phyloP scores from a whole-genome alignment of 78 protist genomes.

The Cavenderia fasciculata region DNA sequence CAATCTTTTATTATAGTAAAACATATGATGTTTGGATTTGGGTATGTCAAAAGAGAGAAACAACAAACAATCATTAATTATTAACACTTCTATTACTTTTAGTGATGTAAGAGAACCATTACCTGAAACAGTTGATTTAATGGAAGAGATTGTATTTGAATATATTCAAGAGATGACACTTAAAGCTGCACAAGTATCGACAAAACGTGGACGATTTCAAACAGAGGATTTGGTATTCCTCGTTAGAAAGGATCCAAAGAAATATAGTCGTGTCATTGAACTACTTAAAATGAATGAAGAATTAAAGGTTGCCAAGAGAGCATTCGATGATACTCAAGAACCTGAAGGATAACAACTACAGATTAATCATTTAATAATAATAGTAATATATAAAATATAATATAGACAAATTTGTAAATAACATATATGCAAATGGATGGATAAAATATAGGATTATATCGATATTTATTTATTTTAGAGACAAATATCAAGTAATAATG shows the following conservation, averaged over 20 bases:
- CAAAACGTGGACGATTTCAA: constrained; percentile 67
- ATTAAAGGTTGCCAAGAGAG: constrained; percentile 76
- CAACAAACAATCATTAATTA: background rate
- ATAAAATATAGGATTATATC: too few species aligned
- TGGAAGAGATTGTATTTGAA: constrained; percentile 77
- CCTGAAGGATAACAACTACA: too few species aligned
- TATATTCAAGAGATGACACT: constrained; percentile 69
- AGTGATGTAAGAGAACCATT: constrained; percentile 82
- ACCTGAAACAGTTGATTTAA: constrained; percentile 72
- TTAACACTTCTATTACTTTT: background rate
- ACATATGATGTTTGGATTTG: constrained; percentile 87
- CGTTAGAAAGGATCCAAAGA: constrained; percentile 79
- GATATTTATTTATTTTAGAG: too few species aligned
- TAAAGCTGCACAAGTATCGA: constrained; percentile 57
- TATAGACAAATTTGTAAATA: too few species aligned
- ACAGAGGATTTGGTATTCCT: constrained; percentile 80
- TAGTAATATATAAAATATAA: too few species aligned
- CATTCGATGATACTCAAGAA: constrained; percentile 60
- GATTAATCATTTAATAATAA: too few species aligned
- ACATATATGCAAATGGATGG: too few species aligned
- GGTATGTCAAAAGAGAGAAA: constrained; percentile 5
- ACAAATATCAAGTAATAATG: too few species aligned
- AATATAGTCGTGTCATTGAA: constrained; percentile 72
- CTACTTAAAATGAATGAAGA: constrained; percentile 75
- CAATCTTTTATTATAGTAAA: constrained; percentile 21